Evolutionary conservation across 2,329 filamentous ascomycete species (phyloP), one percentile per base, ranked within the genome.

Genomic region (Alternaria arborescens): DNA sequence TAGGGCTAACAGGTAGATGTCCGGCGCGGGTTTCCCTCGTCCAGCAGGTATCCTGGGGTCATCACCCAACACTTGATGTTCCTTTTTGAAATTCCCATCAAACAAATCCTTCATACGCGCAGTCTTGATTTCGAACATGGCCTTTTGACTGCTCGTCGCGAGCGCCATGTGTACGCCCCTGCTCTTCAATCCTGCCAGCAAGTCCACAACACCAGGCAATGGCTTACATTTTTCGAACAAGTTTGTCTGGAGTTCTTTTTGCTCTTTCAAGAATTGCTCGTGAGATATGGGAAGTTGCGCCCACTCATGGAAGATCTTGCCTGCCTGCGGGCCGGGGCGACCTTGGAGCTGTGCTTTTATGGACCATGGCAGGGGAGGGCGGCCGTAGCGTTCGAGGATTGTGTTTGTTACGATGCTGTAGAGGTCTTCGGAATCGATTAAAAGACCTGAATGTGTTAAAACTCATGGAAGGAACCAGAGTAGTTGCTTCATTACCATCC

Each of bases 1-100:
- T 56, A 99, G 82, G 0, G 95, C 94, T 1, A 98, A 83, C 8
- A 96, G 81, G 79, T 97, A 98, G 69, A 99, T 99, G 79, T 99
- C 94, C 0, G 94, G 95, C 32, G 94, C 86, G 0, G 95, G 95
- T 80, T 99, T 99, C 12, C 95, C 95, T n/a, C 93, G 83, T 0
- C 94, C 94, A 4, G 85, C 79, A 0, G 86, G 82, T 68, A 99
- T 91, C 52, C 95, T 86, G 7, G 83, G 75, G 76, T 99, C 94
- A 74, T 99, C 95, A 11, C 95, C 95, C 1, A 97, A 82, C 0
- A 99, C 90, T 47, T 89, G 87, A 59, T 92, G 88, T 59, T 92
- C 87, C n/a, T 89, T 80, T 1, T 83, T 76, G 32, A 88, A 86
- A 73, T 97, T 97, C 1, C 71, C 67, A 67, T 71, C 67, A 67